phyloP scores from a whole-genome alignment of 495 filamentous ascomycete genomes.

The Margaritispora aquatica region DNA sequence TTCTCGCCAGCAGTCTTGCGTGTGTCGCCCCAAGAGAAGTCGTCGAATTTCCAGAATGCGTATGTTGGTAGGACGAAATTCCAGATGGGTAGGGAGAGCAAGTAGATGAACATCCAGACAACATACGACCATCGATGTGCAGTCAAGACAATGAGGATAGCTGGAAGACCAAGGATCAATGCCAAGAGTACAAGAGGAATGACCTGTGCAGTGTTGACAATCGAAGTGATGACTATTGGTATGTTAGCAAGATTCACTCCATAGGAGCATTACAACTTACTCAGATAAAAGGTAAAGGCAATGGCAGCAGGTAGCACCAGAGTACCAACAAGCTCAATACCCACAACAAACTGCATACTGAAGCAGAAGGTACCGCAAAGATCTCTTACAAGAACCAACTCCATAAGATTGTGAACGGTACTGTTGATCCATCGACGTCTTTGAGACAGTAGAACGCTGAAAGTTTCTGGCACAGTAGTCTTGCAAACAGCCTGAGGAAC shows the following conservation, averaged over 20 bases:
- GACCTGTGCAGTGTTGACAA: conserved; percentile 74
- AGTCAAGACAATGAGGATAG: conserved; percentile 87
- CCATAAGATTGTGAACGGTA: conserved; percentile 98
- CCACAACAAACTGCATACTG: conserved; percentile 98
- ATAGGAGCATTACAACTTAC: conserved; percentile 42
- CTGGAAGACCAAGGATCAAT: conserved; percentile 90
- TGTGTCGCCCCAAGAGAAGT: conserved; percentile 99
- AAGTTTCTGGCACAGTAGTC: conserved; percentile 89
- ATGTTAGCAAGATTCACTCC: conserved; percentile 19
- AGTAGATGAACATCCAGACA: conserved; percentile 94
- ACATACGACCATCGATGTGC: conserved; percentile 95
- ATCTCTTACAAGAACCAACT: conserved; percentile 91
- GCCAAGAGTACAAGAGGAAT: conserved; percentile 89
- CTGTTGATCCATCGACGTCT: conserved; percentile 98
- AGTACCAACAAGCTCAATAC: conserved; percentile 92
- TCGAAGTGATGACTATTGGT: conserved; percentile 72
- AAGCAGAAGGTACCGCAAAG: conserved; percentile 99
- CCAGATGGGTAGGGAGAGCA: conserved; percentile 91
- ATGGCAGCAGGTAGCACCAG: conserved; percentile 94
- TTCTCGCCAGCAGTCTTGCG: conserved; percentile 91
- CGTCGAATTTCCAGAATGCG: conserved; percentile 99
- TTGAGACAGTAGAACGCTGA: conserved; percentile 88
- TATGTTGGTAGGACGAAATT: conserved; percentile 94
- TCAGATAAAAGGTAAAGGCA: conserved; percentile 92
- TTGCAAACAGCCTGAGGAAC: conserved; percentile 99